Evolutionary conservation across 2,329 filamentous ascomycete genomes (phyloP), one percentile per base, ranked within the genome.

Genomic region (Allantophomopsis lycopodina): DNA sequence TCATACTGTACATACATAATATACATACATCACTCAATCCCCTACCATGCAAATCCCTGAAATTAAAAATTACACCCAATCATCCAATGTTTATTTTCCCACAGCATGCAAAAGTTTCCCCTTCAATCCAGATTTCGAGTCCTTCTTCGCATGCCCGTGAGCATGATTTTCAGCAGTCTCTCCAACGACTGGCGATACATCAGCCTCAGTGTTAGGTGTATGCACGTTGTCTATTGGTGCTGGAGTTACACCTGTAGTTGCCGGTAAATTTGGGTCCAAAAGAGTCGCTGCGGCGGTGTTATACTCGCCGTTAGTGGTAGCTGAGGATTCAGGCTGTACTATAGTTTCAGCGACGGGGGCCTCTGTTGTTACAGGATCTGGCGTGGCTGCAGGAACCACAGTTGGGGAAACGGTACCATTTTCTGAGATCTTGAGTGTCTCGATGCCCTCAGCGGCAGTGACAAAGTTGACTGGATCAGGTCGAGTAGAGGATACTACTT

Each of bases 381-480:
- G 20, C 5, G 20, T 21, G 20, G 23, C 23, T 28, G 23, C 23
- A 8, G 23, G 7, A 28, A 6, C 32, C 6, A 17, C 32, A 2
- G 12, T 10, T 34, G 32, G 12, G 7, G 7, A 12, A 34, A 8
- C 7, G 15, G 37, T 23, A 37, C 47, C 46, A 40, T 50, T 48
- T 21, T 43, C 44, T 7, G 52, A 35, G 14, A 20, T 38, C 14
- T 28, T 28, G 23, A 45, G 34, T 0, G 17, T 43, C 2, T 36
- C 21, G 4, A 47, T 5, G 2, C 40, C 44, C n/a, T 53, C 48
- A 10, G 32, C 30, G 7, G 50, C 48, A 1, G 52, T 54, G 8
- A 48, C 41, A 23, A 53, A 52, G 2, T 39, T 38, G 1, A 42
- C 38, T 3, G 47, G 46, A 42, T 49, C 52, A 12, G 52, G 52